Evolutionary conservation across 2,329 filamentous ascomycete species (phyloP).

Genomic region (Bipolaris sorokiniana): DNA sequence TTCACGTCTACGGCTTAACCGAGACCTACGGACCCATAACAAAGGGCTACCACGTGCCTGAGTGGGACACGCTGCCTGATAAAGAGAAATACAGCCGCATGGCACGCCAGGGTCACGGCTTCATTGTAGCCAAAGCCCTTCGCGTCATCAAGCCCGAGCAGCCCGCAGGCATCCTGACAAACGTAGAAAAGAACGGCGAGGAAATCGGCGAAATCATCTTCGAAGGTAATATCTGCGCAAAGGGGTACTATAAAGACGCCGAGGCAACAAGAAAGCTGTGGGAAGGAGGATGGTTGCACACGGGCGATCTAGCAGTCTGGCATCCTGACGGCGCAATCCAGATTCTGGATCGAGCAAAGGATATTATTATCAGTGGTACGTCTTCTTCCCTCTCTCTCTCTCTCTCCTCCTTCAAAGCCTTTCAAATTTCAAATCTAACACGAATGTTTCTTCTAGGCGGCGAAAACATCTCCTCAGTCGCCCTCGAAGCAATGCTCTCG

Average conservation of each 20-base stretch:
- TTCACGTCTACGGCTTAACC: constrained; percentile 88
- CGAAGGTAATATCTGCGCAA: constrained; percentile 86
- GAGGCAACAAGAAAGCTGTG: constrained; percentile 88
- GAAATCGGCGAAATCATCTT: constrained; percentile 89
- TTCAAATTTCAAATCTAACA: neutral
- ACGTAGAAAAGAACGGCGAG: constrained; percentile 72
- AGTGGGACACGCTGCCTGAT: constrained; percentile 75
- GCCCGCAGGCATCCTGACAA: constrained; percentile 67
- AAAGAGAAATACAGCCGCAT: constrained; percentile 86
- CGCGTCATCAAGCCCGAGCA: constrained; percentile 82
- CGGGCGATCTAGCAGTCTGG: constrained; percentile 91
- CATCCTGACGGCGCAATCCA: constrained; percentile 89
- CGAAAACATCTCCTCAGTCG: constrained; percentile 95
- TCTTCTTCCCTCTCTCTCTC: neutral
- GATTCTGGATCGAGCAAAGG: constrained; percentile 92
- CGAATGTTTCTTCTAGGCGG: constrained; percentile 65
- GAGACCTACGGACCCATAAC: constrained; percentile 97
- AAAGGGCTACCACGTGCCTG: constrained; percentile 85
- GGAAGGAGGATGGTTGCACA: constrained; percentile 83
- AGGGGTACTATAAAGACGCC: constrained; percentile 88
- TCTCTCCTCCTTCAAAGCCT: neutral
- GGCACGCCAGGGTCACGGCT: constrained; percentile 93
- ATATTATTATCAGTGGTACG: constrained; percentile 94
- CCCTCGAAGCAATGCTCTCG: constrained; percentile 86
- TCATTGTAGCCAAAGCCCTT: constrained; percentile 79